A percentile compares a stretch with the other conserved stretches of the same genome.
phyloP scores from a whole-genome alignment of 306 rosid genomes.

The Nissolia schottii region DNA sequence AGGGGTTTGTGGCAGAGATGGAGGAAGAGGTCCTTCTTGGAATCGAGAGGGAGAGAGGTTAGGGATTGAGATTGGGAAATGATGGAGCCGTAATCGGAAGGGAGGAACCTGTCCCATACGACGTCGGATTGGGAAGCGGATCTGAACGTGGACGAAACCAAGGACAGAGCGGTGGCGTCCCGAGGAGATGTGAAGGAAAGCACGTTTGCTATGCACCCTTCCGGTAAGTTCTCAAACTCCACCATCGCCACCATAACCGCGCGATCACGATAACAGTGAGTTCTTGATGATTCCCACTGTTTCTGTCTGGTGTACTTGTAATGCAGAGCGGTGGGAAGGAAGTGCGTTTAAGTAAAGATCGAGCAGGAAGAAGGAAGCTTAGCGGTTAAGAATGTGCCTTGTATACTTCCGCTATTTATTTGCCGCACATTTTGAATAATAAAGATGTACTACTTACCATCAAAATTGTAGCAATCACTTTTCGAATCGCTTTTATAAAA shows the following conservation, averaged over 20 bases:
- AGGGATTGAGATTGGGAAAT: constrained; percentile 19
- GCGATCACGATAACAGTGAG: no score
- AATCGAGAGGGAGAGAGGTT: neutral
- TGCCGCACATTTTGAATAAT: neutral
- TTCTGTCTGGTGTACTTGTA: no score
- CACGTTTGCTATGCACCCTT: constrained; percentile 53
- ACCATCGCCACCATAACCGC: neutral
- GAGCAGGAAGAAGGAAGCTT: constrained; percentile 32
- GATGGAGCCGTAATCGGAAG: constrained; percentile 28
- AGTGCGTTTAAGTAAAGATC: neutral
- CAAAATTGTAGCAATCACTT: neutral
- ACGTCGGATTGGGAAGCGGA: constrained; percentile 59
- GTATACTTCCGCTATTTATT: neutral
- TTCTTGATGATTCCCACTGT: no score
- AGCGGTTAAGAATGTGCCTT: constrained; percentile 37
- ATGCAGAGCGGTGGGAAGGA: no score
- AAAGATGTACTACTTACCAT: neutral
- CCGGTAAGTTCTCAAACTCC: constrained; percentile 45
- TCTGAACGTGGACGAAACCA: constrained; percentile 47
- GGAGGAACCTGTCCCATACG: constrained; percentile 65
- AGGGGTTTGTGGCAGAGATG: constrained; percentile 44
- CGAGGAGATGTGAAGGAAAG: constrained; percentile 59
- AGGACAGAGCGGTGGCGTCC: constrained; percentile 45
- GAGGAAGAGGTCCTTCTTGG: constrained; percentile 55
- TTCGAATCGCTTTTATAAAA: neutral